Conservation (phyloP, 2,329 filamentous ascomycete species). For the Fusarium sp. region DNA sequence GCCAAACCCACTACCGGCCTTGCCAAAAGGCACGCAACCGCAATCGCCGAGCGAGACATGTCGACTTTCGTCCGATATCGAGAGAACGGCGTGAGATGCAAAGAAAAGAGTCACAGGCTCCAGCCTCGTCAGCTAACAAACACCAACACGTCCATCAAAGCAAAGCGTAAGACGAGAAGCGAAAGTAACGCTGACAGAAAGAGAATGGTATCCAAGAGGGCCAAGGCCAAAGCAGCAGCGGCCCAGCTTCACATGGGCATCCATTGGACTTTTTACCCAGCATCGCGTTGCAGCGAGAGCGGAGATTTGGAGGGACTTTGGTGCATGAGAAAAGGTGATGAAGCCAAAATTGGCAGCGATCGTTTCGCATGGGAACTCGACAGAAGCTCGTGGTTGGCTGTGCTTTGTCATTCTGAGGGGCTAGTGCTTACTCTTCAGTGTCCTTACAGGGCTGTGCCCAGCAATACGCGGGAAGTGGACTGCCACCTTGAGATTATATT, state of each 20-base stretch:
- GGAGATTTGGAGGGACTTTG: slow-evolving; percentile 6
- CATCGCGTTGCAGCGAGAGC: not conserved
- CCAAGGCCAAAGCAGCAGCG: not conserved
- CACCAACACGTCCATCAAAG: slow-evolving; percentile 1
- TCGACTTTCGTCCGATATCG: not conserved
- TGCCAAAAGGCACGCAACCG: slow-evolving; percentile 4
- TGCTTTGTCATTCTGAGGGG: not conserved
- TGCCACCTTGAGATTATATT: not conserved
- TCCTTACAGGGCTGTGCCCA: not conserved
- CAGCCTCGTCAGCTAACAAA: not conserved
- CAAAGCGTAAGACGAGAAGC: not conserved
- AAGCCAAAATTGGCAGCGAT: slow-evolving; percentile 9
- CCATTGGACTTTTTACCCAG: not conserved
- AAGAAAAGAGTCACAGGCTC: not conserved
- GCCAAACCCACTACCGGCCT: slow-evolving; percentile 17
- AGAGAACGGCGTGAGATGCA: not conserved
- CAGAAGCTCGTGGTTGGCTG: not conserved
- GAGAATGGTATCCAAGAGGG: not conserved
- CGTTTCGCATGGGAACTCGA: not conserved
- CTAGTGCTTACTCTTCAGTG: slow-evolving; percentile 7
- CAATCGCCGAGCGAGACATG: slow-evolving; percentile 9
- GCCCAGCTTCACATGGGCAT: not conserved
- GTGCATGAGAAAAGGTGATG: not conserved
- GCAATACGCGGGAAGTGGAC: not conserved
- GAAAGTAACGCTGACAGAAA: slow-evolving; percentile 2